Evolutionary conservation across 2,329 filamentous ascomycete genomes (phyloP).

Genomic region (Monosporascus cannonballus): DNA sequence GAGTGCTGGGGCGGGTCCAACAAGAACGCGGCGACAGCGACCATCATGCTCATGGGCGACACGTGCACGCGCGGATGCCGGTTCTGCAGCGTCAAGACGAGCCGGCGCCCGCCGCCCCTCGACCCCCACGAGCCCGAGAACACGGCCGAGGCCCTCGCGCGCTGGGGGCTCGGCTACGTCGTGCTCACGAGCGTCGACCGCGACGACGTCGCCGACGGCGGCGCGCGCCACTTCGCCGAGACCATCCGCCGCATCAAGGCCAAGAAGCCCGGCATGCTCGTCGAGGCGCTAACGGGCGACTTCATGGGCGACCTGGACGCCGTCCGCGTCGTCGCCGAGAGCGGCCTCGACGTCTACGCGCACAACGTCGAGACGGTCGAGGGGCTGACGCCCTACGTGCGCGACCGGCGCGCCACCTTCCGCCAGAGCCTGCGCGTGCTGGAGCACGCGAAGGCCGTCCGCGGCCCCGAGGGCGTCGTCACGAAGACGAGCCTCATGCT

Average conservation of each 20-base stretch:
- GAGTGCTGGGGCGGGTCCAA: constrained; percentile 94
- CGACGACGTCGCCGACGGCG: constrained; percentile 85
- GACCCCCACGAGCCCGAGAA: constrained; percentile 97
- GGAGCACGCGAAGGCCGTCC: constrained; percentile 71
- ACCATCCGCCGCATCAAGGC: constrained; percentile 91
- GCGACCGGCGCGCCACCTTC: constrained; percentile 86
- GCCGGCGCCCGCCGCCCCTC: constrained; percentile 65
- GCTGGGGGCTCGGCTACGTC: constrained; percentile 95
- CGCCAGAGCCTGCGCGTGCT: constrained; percentile 77
- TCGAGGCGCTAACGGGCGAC: constrained; percentile 83
- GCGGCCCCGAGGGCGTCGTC: constrained; percentile 64
- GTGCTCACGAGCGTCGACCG: constrained; percentile 91
- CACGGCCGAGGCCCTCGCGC: constrained; percentile 82
- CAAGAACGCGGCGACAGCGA: constrained; percentile 88
- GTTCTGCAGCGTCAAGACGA: constrained; percentile 96
- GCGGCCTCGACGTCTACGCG: constrained; percentile 90
- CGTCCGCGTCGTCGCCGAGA: constrained; percentile 77
- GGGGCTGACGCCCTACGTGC: constrained; percentile 79
- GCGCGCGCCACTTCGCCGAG: constrained; percentile 84
- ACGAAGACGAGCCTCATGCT: constrained; percentile 99
- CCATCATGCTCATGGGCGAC: constrained; percentile 99
- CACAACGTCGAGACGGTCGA: constrained; percentile 97
- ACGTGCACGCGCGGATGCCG: constrained; percentile 94
- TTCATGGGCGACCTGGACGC: constrained; percentile 80
- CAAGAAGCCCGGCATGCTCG: constrained; percentile 69